Percentiles rank a stretch among this genome's conserved stretches.
Conservation (phyloP, 805 yeast genomes). For the Blastobotrys muscicola region DNA sequence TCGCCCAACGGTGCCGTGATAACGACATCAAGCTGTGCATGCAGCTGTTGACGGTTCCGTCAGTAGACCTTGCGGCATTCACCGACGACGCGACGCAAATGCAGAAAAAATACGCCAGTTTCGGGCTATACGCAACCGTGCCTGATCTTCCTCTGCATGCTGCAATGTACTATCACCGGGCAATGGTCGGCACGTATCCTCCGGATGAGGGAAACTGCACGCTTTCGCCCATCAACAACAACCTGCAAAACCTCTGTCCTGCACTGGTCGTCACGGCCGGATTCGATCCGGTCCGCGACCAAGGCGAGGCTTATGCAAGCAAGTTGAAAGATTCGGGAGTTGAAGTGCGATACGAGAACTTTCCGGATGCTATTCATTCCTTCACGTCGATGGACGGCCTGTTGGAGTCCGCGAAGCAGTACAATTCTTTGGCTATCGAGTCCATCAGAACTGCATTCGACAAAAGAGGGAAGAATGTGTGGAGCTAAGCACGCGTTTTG, state of each 20-base stretch:
- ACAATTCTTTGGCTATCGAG: too few relatives aligned
- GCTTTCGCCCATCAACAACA: slow-evolving; percentile 35
- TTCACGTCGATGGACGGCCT: slow-evolving; percentile 39
- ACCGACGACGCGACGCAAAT: slow-evolving; percentile 26
- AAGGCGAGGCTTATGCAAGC: slow-evolving; percentile 34
- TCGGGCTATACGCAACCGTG: slow-evolving; percentile 20
- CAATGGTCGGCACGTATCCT: slow-evolving; percentile 32
- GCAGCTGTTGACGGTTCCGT: slow-evolving; percentile 34
- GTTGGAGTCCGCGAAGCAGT: slow-evolving; percentile 10
- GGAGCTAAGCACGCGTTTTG: too few relatives aligned
- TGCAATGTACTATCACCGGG: slow-evolving; percentile 37
- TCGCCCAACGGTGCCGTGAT: slow-evolving; percentile 17
- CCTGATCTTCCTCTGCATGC: slow-evolving; percentile 37
- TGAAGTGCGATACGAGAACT: slow-evolving; percentile 16
- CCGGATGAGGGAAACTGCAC: slow-evolving; percentile 25
- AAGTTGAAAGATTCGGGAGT: slow-evolving; percentile 33
- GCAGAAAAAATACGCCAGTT: slow-evolving; percentile 29
- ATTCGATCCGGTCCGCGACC: slow-evolving; percentile 36
- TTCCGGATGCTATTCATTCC: slow-evolving; percentile 24
- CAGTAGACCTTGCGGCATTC: slow-evolving; percentile 27
- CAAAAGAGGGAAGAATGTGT: too few relatives aligned
- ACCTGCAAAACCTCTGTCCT: slow-evolving; percentile 34
- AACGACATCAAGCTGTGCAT: slow-evolving; percentile 21
- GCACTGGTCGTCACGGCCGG: slow-evolving; percentile 33
- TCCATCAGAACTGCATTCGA: too few relatives aligned